These are phyloP conservation scores for Stylosanthes scabra DNA, from an alignment of 331 rosid species.

Conservation along the genomic window DNA sequence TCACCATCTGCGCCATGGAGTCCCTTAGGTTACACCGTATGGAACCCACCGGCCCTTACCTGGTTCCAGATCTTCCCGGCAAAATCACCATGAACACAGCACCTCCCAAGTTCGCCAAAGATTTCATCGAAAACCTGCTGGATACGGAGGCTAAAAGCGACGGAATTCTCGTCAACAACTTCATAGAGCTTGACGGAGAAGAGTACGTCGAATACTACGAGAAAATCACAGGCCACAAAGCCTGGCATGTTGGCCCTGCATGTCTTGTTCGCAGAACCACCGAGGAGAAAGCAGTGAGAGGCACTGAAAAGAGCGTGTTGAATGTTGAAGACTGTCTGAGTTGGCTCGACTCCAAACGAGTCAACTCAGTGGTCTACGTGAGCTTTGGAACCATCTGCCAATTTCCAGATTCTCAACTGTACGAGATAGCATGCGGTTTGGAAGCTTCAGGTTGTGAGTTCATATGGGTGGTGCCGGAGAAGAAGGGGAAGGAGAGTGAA, in stretches of 20 bases:
- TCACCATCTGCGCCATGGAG: conserved; percentile 32
- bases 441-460: conserved; percentile 3
- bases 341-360: conserved; percentile 36
- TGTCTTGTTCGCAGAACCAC: not conserved
- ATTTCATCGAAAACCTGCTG: conserved; percentile 12
- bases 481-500: not conserved
- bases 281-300: conserved; percentile 8
- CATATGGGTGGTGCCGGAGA: conserved; percentile 36
- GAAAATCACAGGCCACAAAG: conserved; percentile 24
- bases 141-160: conserved; percentile 4
- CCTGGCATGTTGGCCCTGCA: conserved; percentile 42
- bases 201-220: conserved; percentile 28
- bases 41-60: not conserved
- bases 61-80: conserved; percentile 37
- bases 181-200: conserved; percentile 31
- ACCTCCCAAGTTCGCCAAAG: not conserved
- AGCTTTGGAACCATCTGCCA: conserved; percentile 12
- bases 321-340: not conserved
- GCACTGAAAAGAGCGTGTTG: conserved; percentile 6
- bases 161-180: conserved; percentile 32
- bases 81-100: conserved; percentile 18
- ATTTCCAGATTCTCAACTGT: conserved; percentile 1
- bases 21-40: not conserved
- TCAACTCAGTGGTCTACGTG: conserved; percentile 22
- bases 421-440: conserved; percentile 26